Percentiles rank a stretch among this genome's conserved stretches.
Conservation (phyloP, 148 eudicot species). For the Heliamphora exappendiculata region DNA sequence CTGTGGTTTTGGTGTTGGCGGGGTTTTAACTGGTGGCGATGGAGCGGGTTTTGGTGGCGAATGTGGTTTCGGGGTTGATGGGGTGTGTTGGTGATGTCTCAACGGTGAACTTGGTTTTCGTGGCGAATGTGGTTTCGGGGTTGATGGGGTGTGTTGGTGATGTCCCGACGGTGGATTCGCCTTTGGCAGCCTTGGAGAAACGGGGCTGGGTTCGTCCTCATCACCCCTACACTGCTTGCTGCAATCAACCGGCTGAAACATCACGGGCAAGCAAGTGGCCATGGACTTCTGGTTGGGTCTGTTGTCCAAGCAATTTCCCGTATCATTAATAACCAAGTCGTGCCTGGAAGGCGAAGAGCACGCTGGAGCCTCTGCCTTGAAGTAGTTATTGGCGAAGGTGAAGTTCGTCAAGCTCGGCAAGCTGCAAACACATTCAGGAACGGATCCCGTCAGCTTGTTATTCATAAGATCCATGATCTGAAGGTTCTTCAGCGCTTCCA, state of each 20-base stretch:
- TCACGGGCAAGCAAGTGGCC: constrained; percentile 24
- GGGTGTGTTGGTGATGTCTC: not conserved
- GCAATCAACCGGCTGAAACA: constrained; percentile 34
- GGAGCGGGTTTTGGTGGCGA: not conserved
- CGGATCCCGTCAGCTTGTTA: constrained; percentile 36
- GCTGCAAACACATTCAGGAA: constrained; percentile 34
- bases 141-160: not conserved
- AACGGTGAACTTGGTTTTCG: too few species aligned
- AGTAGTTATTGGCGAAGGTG: constrained; percentile 34
- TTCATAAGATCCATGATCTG: constrained; percentile 27
- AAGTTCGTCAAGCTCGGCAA: constrained; percentile 31
- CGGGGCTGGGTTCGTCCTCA: not conserved
- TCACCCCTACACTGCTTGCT: constrained; percentile 24
- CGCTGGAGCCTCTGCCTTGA: constrained; percentile 19
- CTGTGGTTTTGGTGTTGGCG: constrained; percentile 9
- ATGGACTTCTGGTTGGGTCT: constrained; percentile 31
- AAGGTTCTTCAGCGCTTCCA: constrained; percentile 19
- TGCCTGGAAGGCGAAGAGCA: constrained; percentile 18
- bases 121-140: constrained; percentile 8
- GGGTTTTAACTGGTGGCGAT: constrained; percentile 12
- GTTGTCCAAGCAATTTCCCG: constrained; percentile 37
- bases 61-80: constrained; percentile 11
- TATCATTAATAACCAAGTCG: constrained; percentile 16
- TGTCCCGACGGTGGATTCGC: not conserved
- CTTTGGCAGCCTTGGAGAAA: not conserved